Evolutionary conservation across 768 basidiomycete species (phyloP), one percentile per base, ranked within the genome.

Genomic region (Suillus occidentalis): DNA sequence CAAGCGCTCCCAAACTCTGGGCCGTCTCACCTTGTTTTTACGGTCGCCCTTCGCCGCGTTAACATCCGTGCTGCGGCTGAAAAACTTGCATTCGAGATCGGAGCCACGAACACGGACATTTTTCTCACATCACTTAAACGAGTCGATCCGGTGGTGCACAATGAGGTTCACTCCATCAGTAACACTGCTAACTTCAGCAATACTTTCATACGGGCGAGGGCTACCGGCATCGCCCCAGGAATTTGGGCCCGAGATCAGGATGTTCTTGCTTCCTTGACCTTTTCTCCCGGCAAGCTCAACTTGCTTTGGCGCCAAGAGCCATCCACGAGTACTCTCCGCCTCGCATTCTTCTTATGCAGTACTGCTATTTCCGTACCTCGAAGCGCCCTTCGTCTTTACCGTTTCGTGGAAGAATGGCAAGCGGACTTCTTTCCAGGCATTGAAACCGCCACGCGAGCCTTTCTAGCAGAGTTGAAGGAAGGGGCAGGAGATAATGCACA

Each of bases 341-440:
- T 85, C 16, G 77, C 82, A 4, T 79, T 85, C 55, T 76, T 78
- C 3, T 68, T 88, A 6, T 78, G 79, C 13, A 78, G 78, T 28
- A 69, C 89, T 31, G 78, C 81, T 36, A 71, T 91, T 52, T 83
- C 83, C 62, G 87, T 95, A 28, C 93, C 93, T 4, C 89, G 92
- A 31, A 95, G 92, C 68, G 92, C 89, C 36, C 81, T 95, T 37
- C 86, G 89, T 18, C 79, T 93, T 5, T 92, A 92, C 73, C 86
- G 83, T 43, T 94, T 94, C 70, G 74, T 89, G 31, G 89, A 93
- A 69, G 89, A 93, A 70, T 95, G 94, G 94, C 81, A 86, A 69
- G 85, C 85, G 6, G 89, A 93, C 69, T 94, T 89, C 69, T 80
- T 94, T 37, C 89, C 93, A 20, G 89, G 83, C 6, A 83, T 94